phyloP scores from a whole-genome alignment of 2,329 filamentous ascomycete species.

The Trichoderma sp. region DNA sequence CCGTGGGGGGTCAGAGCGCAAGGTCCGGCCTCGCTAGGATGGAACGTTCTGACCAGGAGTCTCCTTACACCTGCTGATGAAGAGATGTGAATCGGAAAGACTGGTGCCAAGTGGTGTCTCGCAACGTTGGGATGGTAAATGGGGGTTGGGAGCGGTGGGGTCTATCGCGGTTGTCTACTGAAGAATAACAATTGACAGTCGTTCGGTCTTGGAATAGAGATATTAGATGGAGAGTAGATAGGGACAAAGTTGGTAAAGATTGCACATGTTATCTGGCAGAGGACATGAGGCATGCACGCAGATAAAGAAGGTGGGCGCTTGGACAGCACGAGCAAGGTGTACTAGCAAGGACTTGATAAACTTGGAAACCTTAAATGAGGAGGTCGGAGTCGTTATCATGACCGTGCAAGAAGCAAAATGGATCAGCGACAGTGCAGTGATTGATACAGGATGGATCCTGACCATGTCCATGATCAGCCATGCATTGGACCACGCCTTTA shows the following conservation, averaged over 20 bases:
- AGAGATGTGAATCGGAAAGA: neutral
- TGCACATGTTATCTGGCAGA: neutral
- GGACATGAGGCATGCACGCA: neutral
- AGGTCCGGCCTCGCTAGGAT: slow-evolving; percentile 9
- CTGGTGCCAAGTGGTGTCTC: slow-evolving; percentile 1
- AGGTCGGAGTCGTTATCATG: neutral
- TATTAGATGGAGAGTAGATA: too few species aligned
- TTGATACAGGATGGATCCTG: neutral
- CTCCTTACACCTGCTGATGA: neutral
- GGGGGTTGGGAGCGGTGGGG: slow-evolving; percentile 23
- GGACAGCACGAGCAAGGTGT: neutral
- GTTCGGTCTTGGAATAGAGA: neutral
- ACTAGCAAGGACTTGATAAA: slow-evolving; percentile 1
- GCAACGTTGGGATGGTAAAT: slow-evolving; percentile 28
- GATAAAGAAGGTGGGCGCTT: slow-evolving; percentile 18
- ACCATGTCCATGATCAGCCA: neutral
- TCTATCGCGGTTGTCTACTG: neutral
- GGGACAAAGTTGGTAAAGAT: too few species aligned
- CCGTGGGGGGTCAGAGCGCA: slow-evolving; percentile 13
- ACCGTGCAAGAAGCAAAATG: neutral
- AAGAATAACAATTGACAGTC: too few species aligned
- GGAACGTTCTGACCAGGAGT: slow-evolving; percentile 24
- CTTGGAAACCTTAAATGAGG: neutral
- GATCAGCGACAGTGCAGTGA: slow-evolving; percentile 2
- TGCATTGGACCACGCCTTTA: slow-evolving; percentile 15